Evolutionary conservation across 768 basidiomycete genomes (phyloP).

Genomic region (Stropharia rugosoannulata): DNA sequence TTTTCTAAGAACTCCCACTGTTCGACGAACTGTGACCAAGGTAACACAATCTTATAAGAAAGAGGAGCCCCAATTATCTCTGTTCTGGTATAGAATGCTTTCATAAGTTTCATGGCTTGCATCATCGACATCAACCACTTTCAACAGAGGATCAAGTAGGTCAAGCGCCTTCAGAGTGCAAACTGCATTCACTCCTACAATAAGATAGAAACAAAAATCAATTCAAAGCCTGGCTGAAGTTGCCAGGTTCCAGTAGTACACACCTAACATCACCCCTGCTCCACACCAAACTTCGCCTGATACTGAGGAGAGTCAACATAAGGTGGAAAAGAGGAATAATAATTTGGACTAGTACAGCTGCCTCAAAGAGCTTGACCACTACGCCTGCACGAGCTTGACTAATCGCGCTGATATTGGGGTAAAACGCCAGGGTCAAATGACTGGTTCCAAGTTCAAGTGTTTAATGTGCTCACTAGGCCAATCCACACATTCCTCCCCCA

Average conservation of each 20-base stretch:
- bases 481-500: constrained; percentile 55
- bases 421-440: neutral
- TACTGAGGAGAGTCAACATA: neutral
- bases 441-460: too few relatives aligned
- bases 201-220: neutral
- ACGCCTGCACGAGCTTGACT: constrained; percentile 40
- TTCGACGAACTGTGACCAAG: constrained; percentile 41
- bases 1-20: constrained; percentile 39
- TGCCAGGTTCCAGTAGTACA: neutral
- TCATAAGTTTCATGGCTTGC: constrained; percentile 27
- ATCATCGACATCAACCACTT: constrained; percentile 30
- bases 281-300: constrained; percentile 46
- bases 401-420: constrained; percentile 29
- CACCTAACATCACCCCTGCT: constrained; percentile 38
- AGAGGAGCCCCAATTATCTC: neutral
- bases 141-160: constrained; percentile 38
- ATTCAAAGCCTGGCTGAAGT: neutral
- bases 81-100: neutral
- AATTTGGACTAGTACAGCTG: constrained; percentile 36
- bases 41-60: neutral
- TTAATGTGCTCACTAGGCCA: constrained; percentile 30
- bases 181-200: constrained; percentile 46
- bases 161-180: constrained; percentile 41
- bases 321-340: neutral
- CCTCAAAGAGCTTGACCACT: constrained; percentile 50